These are phyloP conservation scores for Eremothecium sinecaudum DNA, from an alignment of 1,139 yeast species.

Conservation along the genomic window DNA sequence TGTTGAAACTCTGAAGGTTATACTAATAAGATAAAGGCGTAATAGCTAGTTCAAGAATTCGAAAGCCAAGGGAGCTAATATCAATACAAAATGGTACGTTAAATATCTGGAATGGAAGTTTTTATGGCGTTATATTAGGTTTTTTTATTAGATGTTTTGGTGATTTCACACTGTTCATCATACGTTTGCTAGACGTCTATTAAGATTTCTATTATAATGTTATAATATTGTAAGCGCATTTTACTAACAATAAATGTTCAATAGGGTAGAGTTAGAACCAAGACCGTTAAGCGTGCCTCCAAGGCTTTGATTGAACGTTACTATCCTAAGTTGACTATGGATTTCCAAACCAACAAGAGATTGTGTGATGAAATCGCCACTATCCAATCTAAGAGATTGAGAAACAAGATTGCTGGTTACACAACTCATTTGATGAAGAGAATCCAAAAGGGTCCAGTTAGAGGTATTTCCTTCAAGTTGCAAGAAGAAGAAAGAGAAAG, in stretches of 20 bases:
- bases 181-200: too few relatives aligned
- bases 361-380: slow-evolving; percentile 97
- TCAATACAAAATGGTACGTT: slow-evolving; percentile 30
- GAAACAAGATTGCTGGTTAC: slow-evolving; percentile 99
- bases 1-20: too few relatives aligned
- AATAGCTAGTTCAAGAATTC: too few relatives aligned
- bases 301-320: slow-evolving; percentile 99
- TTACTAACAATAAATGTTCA: too few relatives aligned
- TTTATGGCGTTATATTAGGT: too few relatives aligned
- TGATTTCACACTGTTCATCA: too few relatives aligned
- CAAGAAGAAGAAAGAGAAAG: slow-evolving; percentile 99
- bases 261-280: slow-evolving; percentile 98
- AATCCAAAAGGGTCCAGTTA: slow-evolving; percentile 99
- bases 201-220: too few relatives aligned
- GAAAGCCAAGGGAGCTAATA: slow-evolving; percentile 14
- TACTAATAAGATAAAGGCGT: too few relatives aligned
- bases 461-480: slow-evolving; percentile 99
- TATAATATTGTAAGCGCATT: too few relatives aligned
- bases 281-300: slow-evolving; percentile 99
- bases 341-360: slow-evolving; percentile 99
- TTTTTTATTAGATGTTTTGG: too few relatives aligned
- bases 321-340: slow-evolving; percentile 99
- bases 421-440: slow-evolving; percentile 99
- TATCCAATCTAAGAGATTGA: slow-evolving; percentile 98
- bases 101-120: too few relatives aligned